These are phyloP conservation scores for Leccinum disarticulatum DNA, from an alignment of 768 basidiomycete species.

Conservation along the genomic window DNA sequence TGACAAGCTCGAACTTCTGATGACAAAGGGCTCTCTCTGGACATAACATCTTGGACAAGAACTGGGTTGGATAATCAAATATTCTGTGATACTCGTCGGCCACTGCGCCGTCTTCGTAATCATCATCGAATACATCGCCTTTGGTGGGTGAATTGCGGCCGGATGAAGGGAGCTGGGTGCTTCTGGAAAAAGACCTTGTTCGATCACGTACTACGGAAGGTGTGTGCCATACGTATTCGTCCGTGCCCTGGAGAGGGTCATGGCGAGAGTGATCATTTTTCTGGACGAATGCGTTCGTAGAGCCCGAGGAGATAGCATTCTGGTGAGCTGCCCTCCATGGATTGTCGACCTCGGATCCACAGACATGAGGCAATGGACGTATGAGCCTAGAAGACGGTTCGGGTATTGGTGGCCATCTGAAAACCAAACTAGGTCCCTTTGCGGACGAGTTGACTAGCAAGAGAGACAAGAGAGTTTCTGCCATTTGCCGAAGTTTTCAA, in stretches of 20 bases:
- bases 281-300: conserved; percentile 16
- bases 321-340: conserved; percentile 68
- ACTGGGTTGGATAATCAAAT: conserved; percentile 80
- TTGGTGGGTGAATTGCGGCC: conserved; percentile 52
- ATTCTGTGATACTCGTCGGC: conserved; percentile 60
- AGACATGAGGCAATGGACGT: conserved; percentile 60
- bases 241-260: conserved; percentile 28
- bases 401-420: conserved; percentile 82
- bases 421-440: conserved; percentile 75
- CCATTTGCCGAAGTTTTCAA: conserved; percentile 21
- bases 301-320: conserved; percentile 35
- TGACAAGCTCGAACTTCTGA: conserved; percentile 91
- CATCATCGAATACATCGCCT: conserved; percentile 40
- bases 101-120: conserved; percentile 32
- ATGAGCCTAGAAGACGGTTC: conserved; percentile 62
- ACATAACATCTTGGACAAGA: conserved; percentile 78
- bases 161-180: conserved; percentile 44
- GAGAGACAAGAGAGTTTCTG: conserved; percentile 76
- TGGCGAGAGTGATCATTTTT: neutral
- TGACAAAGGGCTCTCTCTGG: conserved; percentile 83
- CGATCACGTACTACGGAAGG: conserved; percentile 49
- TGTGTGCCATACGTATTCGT: conserved; percentile 65
- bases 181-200: conserved; percentile 51
- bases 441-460: conserved; percentile 84
- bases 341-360: conserved; percentile 56